These are phyloP conservation scores for Sisymbrium altissimum DNA, from an alignment of 345 rosid species.

Conservation along the genomic window DNA sequence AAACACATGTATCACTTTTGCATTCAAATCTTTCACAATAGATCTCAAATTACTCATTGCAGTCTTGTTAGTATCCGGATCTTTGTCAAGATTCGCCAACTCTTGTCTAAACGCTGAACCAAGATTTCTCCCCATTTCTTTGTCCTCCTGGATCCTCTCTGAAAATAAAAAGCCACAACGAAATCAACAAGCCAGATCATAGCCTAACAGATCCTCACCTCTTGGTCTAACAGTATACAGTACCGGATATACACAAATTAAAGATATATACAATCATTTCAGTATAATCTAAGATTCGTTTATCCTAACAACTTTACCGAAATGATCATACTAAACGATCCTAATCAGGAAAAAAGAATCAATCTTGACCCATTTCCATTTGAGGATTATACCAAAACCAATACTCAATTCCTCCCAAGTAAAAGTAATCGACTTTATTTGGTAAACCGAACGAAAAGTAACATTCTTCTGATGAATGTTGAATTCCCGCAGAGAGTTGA, in stretches of 20 bases:
- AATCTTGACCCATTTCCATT: neutral
- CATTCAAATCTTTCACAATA: slow-evolving; percentile 77
- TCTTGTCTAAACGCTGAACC: slow-evolving; percentile 66
- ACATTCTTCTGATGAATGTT: neutral
- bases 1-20: slow-evolving; percentile 77
- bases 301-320: neutral
- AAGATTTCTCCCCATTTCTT: slow-evolving; percentile 62
- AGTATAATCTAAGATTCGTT: neutral
- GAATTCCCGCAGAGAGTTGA: neutral
- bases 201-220: neutral
- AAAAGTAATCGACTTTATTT: neutral
- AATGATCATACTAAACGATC: neutral
- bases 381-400: neutral
- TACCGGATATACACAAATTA: neutral
- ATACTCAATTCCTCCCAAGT: neutral
- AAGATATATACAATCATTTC: neutral
- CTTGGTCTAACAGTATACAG: neutral
- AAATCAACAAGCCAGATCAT: slow-evolving; percentile 6
- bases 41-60: slow-evolving; percentile 83
- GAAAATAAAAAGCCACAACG: neutral
- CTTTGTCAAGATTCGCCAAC: slow-evolving; percentile 83
- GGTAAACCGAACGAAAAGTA: neutral
- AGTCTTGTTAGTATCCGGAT: slow-evolving; percentile 64
- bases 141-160: slow-evolving; percentile 30
- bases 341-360: slow-evolving; percentile 18